phyloP scores from a whole-genome alignment of 768 basidiomycete species.

The Termitomyces eurrhizus region DNA sequence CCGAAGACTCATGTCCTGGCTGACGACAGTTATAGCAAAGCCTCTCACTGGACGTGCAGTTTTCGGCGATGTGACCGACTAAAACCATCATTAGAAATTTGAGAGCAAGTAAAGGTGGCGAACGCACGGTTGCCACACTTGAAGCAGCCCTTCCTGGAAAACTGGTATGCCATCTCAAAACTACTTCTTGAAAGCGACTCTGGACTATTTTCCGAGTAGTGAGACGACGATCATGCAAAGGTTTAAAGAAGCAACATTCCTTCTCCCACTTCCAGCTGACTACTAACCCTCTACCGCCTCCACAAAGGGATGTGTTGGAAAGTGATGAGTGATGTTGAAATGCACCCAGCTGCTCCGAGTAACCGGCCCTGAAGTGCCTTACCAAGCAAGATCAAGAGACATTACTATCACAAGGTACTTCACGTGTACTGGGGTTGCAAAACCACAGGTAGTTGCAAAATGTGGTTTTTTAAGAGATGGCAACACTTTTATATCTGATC shows the following conservation, averaged over 20 bases:
- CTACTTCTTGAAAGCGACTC: constrained; percentile 41
- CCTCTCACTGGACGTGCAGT: constrained; percentile 82
- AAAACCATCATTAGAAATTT: constrained; percentile 9
- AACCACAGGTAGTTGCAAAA: no score
- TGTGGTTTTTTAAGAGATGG: no score
- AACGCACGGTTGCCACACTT: constrained; percentile 89
- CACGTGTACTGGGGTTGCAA: no score
- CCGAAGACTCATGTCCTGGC: constrained; percentile 89
- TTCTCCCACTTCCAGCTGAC: constrained; percentile 73
- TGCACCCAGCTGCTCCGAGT: neutral
- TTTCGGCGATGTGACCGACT: constrained; percentile 95
- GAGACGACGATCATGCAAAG: neutral
- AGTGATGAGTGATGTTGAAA: constrained; percentile 31
- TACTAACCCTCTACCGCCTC: constrained; percentile 67
- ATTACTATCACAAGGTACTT: no score
- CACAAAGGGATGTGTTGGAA: constrained; percentile 40
- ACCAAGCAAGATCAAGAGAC: constrained; percentile 5
- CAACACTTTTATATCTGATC: no score
- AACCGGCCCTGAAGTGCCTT: constrained; percentile 27
- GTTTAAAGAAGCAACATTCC: constrained; percentile 47
- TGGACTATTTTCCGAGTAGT: constrained; percentile 17
- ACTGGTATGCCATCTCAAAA: constrained; percentile 74
- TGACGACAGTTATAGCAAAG: constrained; percentile 95
- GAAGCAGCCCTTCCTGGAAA: constrained; percentile 86
- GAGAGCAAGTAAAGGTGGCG: neutral